Base-by-base conservation (phyloP, 495 filamentous ascomycete genomes). In the Stereocaulon alpinum region DNA sequence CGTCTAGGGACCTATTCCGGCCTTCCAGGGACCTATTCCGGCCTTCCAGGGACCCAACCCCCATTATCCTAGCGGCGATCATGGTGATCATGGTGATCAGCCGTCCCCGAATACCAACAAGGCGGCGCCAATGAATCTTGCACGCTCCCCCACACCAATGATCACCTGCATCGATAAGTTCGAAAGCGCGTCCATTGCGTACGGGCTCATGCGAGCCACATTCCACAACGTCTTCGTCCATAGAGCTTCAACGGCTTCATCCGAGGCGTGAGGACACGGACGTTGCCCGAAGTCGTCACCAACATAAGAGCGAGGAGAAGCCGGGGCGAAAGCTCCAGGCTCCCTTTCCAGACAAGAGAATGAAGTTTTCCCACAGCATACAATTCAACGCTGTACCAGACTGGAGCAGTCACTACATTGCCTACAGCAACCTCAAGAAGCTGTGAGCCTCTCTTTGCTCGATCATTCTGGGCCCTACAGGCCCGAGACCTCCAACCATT, bases 301-400 rank as follows among this genome's bases (percentile, higher is more conserved):
- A 17, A 6, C 4, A 49, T 27, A 44, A 44, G 10, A 27, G 18
- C 24, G 42, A 44, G 20, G n/a, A 61, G 47, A 50, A 47, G 57
- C 43, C 40, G 54, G 61, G 68, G 61, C 57, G 59, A 27, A 59
- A 60, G 61, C 60, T 66, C 56, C 66, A 47, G 34, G 62, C 56
- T 5, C 63, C 62, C 45, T 66, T 66, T 49, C 53, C 61, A 44
- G 17, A 43, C 80, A 60, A 71, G 81, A 68, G 91, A 63, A 99
- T 99, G 93, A 97, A 96, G 82, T 99, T 99, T 79, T 96, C 93
- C 52, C 93, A 97, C 70, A 97, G 94, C 73, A 84, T 99, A 64
- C 93, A 99, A 76, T 99, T 99, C 74, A 99, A 99, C 74, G 90
- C 93, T 58, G 94, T 99, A 58, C 93, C 94, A 22, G 93, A 99